Base-by-base conservation (phyloP, 306 rosid species). In the Vachellia pachyceras region DNA sequence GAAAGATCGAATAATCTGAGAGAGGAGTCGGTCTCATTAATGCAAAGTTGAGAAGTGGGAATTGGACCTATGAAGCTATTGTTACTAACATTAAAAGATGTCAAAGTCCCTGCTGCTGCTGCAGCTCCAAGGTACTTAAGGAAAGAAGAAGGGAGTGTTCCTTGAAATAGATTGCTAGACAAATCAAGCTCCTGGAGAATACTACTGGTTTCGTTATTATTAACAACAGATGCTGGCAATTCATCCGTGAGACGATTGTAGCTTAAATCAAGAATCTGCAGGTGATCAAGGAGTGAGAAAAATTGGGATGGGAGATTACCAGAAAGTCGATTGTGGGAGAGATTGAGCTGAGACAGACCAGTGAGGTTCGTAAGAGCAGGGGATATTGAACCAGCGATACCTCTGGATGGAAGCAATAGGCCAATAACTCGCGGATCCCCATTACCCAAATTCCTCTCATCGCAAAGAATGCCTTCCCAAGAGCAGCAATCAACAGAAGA, bases 401-500 rank as follows among this genome's bases (percentile, higher is more conserved):
- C 90, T 87, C 83, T 90, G 9, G 75, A 77, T 0, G 94, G 92
- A 41, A 93, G 82, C 23, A 6, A 47, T 6, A 95, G 80, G 12
- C 55, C 80, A 14, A 83, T 89, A 12, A 95, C 99, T 37, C 86
- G 82, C 0, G 41, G 76, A 65, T 82, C 79, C 22, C 67, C 77
- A 80, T 80, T 40, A 20, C 5, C 35, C 35, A 11, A 10, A 68
- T 68, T 20, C 5, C 13, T 15, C 1, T 42, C n/a, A 44, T 23
- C 85, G 77, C 98, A 93, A 47, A 8, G 0, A 3, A 95, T 70
- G 15, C 99, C 97, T 76, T 90, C 93, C 99, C 99, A 95, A 14
- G 2, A 6, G 36, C 99, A 95, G 70, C 99, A 95, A 69, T 93
- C 98, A 44, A 33, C 11, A 7, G 97, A 82, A 67, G 47, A 13